These are phyloP conservation scores for Serendipita sp. DNA, from an alignment of 768 basidiomycete genomes.

Conservation along the genomic window DNA sequence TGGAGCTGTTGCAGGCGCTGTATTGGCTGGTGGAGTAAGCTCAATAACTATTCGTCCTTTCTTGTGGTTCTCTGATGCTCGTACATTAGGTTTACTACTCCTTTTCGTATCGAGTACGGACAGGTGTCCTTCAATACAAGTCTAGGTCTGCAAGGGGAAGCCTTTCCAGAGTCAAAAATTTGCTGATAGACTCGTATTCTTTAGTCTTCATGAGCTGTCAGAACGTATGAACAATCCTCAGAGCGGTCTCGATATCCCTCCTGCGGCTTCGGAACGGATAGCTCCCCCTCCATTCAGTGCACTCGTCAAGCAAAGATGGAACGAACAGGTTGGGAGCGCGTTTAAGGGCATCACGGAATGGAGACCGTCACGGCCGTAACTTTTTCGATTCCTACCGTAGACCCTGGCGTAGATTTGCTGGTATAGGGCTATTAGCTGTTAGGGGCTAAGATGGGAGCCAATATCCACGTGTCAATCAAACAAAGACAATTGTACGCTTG, in stretches of 20 bases:
- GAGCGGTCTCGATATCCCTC: not conserved
- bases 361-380: not conserved
- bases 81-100: not conserved
- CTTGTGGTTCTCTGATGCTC: too few species aligned
- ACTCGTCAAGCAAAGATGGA: not conserved
- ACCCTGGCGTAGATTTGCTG: too few species aligned
- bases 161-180: too few species aligned
- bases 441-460: too few species aligned
- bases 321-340: not conserved
- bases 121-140: conserved; percentile 3
- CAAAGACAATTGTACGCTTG: too few species aligned
- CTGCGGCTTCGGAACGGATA: not conserved
- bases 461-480: too few species aligned
- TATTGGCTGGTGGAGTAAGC: not conserved
- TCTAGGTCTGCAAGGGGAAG: not conserved
- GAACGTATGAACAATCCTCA: not conserved
- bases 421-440: too few species aligned
- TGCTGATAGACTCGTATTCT: not conserved
- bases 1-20: not conserved
- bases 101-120: conserved; percentile 2
- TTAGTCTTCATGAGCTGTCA: not conserved
- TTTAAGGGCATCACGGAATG: not conserved
- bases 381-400: too few species aligned
- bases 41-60: not conserved
- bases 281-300: conserved; percentile 1